Evolutionary conservation across 1,284 basidiomycete species (phyloP).

Genomic region (Boletus semigastroideus): DNA sequence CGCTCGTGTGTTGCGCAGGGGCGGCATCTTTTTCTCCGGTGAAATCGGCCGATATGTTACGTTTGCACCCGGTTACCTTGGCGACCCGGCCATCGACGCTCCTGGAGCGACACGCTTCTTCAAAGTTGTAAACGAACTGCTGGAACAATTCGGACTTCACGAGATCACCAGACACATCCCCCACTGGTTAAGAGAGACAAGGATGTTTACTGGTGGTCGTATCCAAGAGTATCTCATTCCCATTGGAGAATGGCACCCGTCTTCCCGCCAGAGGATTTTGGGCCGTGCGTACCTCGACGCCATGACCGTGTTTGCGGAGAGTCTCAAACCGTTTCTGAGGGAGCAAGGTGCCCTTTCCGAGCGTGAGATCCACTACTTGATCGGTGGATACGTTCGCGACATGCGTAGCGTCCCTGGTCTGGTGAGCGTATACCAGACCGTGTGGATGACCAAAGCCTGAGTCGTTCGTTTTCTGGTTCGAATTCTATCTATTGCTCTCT

Average conservation of each 20-base stretch:
- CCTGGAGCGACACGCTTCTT: slow-evolving; percentile 47
- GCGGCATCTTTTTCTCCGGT: slow-evolving; percentile 62
- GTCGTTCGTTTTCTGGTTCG: neutral
- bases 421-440: slow-evolving; percentile 41
- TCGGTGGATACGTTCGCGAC: slow-evolving; percentile 43
- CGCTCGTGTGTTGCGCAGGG: slow-evolving; percentile 57
- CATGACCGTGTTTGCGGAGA: slow-evolving; percentile 35
- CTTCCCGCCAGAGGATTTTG: slow-evolving; percentile 32
- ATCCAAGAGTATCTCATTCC: slow-evolving; percentile 40
- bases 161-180: slow-evolving; percentile 38
- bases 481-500: neutral
- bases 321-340: slow-evolving; percentile 41
- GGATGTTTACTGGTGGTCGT: slow-evolving; percentile 41
- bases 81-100: slow-evolving; percentile 36
- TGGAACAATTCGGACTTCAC: slow-evolving; percentile 35
- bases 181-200: slow-evolving; percentile 34
- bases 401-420: slow-evolving; percentile 42
- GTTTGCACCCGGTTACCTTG: slow-evolving; percentile 39
- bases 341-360: slow-evolving; percentile 36
- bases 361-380: slow-evolving; percentile 37
- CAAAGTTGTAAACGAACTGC: slow-evolving; percentile 39
- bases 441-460: slow-evolving; percentile 33
- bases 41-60: slow-evolving; percentile 53
- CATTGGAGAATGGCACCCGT: slow-evolving; percentile 47
- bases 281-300: slow-evolving; percentile 42